phyloP scores from a whole-genome alignment of 345 rosid species.

The Lepidium aucheri region DNA sequence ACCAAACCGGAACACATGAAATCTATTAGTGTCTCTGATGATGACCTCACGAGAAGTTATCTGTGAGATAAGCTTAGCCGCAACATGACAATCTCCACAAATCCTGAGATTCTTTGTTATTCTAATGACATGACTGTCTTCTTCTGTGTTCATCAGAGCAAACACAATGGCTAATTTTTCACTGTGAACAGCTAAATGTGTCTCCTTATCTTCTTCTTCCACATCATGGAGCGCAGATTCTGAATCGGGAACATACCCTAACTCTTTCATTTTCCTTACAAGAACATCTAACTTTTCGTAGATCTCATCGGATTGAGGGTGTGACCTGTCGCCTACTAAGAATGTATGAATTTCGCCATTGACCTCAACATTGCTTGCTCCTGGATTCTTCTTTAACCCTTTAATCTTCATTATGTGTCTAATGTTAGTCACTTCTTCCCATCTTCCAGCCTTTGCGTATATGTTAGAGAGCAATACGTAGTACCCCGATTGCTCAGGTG shows the following conservation, averaged over 20 bases:
- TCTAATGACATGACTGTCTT: constrained; percentile 40
- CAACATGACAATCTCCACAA: constrained; percentile 68
- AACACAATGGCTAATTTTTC: constrained; percentile 72
- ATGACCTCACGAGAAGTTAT: constrained; percentile 49
- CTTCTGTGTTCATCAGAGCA: constrained; percentile 46
- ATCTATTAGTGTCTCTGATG: constrained; percentile 55
- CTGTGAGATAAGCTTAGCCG: constrained; percentile 59
- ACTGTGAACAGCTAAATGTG: constrained; percentile 68
- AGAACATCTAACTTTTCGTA: constrained; percentile 45
- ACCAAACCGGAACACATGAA: constrained; percentile 57
- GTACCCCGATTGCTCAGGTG: constrained; percentile 58
- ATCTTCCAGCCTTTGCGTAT: constrained; percentile 70
- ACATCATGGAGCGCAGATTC: constrained; percentile 71
- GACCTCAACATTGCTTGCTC: constrained; percentile 59
- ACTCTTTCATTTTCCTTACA: constrained; percentile 56
- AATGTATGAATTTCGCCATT: constrained; percentile 41
- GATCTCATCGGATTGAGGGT: constrained; percentile 40
- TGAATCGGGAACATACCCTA: constrained; percentile 54
- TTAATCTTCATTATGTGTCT: constrained; percentile 51
- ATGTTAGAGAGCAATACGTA: constrained; percentile 69
- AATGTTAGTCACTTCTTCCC: constrained; percentile 51
- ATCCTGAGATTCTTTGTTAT: constrained; percentile 73
- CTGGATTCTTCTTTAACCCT: constrained; percentile 57
- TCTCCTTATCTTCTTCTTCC: constrained; percentile 74
- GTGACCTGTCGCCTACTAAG: constrained; percentile 55